Conservation (phyloP, 2,329 filamentous ascomycete genomes). For the Claviceps maximensis region DNA sequence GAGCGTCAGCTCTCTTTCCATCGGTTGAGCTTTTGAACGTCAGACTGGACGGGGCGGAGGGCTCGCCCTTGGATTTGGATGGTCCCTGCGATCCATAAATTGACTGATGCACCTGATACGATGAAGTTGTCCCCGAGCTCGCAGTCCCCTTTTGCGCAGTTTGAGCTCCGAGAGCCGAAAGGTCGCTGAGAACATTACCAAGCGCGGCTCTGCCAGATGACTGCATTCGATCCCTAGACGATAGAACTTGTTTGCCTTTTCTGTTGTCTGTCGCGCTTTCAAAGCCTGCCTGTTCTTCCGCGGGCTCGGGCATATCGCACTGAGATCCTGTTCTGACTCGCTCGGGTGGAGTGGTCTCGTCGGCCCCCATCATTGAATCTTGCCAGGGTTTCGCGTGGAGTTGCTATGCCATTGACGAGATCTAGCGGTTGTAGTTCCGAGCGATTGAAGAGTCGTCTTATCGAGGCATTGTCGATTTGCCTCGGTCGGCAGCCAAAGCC, state of each 20-base stretch:
- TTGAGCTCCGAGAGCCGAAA: not conserved
- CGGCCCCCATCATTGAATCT: not conserved
- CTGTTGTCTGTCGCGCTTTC: not conserved
- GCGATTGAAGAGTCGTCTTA: no score
- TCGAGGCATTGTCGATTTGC: no score
- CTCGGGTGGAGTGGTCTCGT: not conserved
- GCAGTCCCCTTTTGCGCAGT: slow-evolving; percentile 9
- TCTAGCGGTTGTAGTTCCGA: not conserved
- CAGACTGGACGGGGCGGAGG: not conserved
- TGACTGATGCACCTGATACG: not conserved
- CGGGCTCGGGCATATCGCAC: not conserved
- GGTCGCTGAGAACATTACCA: not conserved
- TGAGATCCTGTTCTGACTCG: not conserved
- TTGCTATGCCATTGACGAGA: not conserved
- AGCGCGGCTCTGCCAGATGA: slow-evolving; percentile 2
- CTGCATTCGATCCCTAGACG: not conserved
- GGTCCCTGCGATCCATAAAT: not conserved
- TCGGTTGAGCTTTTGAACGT: not conserved
- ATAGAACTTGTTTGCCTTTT: slow-evolving; percentile 7
- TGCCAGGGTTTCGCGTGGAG: not conserved
- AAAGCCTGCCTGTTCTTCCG: not conserved
- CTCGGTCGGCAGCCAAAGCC: no score
- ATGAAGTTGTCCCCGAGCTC: slow-evolving; percentile 1
- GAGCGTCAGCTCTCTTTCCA: not conserved
- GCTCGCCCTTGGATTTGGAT: not conserved